These are phyloP conservation scores for Sorghum bicolor DNA, from an alignment of 176 grass and related monocot species.

Conservation along the genomic window DNA sequence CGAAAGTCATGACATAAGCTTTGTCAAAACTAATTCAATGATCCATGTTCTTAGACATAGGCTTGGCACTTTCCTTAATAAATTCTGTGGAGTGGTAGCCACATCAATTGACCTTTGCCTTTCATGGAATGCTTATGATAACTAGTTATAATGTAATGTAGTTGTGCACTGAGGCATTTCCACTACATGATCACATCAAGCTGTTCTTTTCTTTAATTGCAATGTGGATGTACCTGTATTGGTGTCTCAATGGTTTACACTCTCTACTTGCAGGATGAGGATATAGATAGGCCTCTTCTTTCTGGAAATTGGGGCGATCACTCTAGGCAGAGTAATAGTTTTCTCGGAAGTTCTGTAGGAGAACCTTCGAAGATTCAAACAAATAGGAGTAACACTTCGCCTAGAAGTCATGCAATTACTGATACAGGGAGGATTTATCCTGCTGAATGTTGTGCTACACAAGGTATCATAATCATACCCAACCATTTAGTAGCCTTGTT, in stretches of 20 bases:
- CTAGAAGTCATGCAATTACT: constrained; percentile 45
- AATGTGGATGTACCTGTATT: background rate
- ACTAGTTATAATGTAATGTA: background rate
- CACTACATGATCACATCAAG: constrained; percentile 3
- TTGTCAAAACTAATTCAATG: background rate
- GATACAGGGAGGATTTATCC: constrained; percentile 44
- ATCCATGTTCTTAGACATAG: background rate
- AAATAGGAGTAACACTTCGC: constrained; percentile 48
- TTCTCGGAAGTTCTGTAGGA: constrained; percentile 44
- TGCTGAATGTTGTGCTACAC: constrained; percentile 36
- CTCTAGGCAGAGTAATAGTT: constrained; percentile 34
- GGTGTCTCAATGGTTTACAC: constrained; percentile 9
- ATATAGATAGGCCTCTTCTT: constrained; percentile 75
- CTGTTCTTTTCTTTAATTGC: background rate
- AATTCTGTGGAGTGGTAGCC: background rate
- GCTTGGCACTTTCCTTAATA: background rate
- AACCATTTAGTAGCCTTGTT: background rate
- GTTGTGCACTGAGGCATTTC: background rate
- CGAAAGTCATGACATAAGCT: background rate
- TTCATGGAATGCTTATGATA: background rate
- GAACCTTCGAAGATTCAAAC: constrained; percentile 63
- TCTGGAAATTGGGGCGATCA: constrained; percentile 38
- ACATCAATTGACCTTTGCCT: background rate
- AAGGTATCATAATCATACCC: constrained; percentile 42
- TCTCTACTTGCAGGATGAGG: constrained; percentile 54